Percentiles rank a stretch among this genome's conserved stretches.
phyloP scores from a whole-genome alignment of 2,329 filamentous ascomycete genomes.

The Sclerotinia borealis region DNA sequence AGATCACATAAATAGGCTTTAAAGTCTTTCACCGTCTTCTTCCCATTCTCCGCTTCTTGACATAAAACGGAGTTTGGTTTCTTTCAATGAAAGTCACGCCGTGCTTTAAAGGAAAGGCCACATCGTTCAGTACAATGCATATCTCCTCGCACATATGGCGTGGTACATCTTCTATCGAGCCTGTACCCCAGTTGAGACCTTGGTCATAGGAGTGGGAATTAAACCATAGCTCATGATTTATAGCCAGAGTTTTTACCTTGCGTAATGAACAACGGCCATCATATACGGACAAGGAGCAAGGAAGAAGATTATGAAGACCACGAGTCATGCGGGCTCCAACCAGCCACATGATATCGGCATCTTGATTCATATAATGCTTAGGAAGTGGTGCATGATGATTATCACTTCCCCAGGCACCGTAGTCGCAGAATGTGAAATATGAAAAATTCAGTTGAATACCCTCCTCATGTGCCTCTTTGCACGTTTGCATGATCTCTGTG shows the following conservation, averaged over 20 bases:
- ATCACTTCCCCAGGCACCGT: not conserved
- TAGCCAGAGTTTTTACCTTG: not conserved
- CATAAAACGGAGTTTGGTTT: not conserved
- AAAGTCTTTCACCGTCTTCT: not conserved
- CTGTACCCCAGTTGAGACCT: not conserved
- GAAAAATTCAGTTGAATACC: not conserved
- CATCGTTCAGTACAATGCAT: not conserved
- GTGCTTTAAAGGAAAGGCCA: not conserved
- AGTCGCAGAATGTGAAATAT: not conserved
- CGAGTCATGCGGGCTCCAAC: too few species aligned
- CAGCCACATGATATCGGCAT: not conserved
- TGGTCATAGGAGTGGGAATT: not conserved
- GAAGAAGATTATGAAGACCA: not conserved
- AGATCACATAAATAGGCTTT: not conserved
- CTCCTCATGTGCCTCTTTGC: not conserved
- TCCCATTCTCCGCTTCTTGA: not conserved
- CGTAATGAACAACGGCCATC: not conserved
- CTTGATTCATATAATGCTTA: conserved; percentile 4
- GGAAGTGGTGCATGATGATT: not conserved
- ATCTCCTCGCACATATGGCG: conserved; percentile 1
- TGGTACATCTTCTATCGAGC: not conserved
- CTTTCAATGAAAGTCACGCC: not conserved
- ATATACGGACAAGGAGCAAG: not conserved
- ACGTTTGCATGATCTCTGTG: not conserved
- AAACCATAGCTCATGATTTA: not conserved